Evolutionary conservation across 192 early-diverging fungal genomes (phyloP).

Genomic region (Obelidium mucronatum): DNA sequence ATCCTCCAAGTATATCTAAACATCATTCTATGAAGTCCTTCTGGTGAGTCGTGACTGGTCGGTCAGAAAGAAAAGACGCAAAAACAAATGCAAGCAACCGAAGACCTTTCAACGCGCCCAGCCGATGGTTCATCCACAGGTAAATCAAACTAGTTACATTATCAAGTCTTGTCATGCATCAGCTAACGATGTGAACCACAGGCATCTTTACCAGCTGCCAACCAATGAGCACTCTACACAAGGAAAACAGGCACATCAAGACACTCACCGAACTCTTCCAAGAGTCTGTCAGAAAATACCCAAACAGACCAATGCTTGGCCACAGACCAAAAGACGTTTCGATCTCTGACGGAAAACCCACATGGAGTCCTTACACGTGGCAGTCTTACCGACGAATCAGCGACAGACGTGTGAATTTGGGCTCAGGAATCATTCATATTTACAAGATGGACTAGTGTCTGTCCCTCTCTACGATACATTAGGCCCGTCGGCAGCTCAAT

Average conservation of each 20-base stretch:
- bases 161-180: neutral
- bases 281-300: conserved; percentile 34
- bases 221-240: conserved; percentile 43
- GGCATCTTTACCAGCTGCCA: conserved; percentile 49
- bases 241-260: conserved; percentile 45
- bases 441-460: conserved; percentile 40
- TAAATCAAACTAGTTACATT: neutral
- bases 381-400: conserved; percentile 46
- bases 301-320: conserved; percentile 34
- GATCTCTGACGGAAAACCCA: neutral
- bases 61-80: too few relatives aligned
- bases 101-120: conserved; percentile 30
- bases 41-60: too few relatives aligned
- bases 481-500: conserved; percentile 77
- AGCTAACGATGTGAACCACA: neutral
- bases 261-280: conserved; percentile 54
- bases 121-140: conserved; percentile 29
- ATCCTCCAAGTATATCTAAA: too few relatives aligned
- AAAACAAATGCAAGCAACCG: conserved; percentile 7
- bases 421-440: conserved; percentile 47
- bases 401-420: conserved; percentile 48
- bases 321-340: conserved; percentile 21
- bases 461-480: conserved; percentile 94
- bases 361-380: conserved; percentile 53
- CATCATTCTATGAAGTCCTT: too few relatives aligned